These are phyloP conservation scores for Trypanosoma cruzi DNA, from an alignment of 208 protist genomes.

Conservation along the genomic window DNA sequence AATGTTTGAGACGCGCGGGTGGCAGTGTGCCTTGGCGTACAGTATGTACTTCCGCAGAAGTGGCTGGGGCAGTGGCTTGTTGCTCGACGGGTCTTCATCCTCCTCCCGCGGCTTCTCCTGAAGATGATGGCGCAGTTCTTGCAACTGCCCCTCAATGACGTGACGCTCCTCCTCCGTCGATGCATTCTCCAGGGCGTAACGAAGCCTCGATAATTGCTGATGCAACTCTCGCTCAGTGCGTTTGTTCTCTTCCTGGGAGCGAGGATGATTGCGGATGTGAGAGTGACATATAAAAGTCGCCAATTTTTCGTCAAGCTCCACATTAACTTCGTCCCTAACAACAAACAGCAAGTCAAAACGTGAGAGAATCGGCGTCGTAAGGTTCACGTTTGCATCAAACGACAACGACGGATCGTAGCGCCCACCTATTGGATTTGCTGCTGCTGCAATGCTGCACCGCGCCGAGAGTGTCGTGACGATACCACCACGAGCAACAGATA, in stretches of 20 bases:
- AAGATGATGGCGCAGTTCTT: constrained; percentile 37
- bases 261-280: constrained; percentile 94
- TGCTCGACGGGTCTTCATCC: constrained; percentile 84
- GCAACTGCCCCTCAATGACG: constrained; percentile 53
- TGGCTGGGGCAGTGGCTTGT: constrained; percentile 92
- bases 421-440: constrained; percentile 98
- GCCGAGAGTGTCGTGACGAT: constrained; percentile 99
- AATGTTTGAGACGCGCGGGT: constrained; percentile 93
- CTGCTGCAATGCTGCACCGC: constrained; percentile 97
- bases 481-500: constrained; percentile 99
- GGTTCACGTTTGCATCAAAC: constrained; percentile 98
- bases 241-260: constrained; percentile 67
- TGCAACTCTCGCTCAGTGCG: constrained; percentile 50
- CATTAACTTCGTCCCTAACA: constrained; percentile 97
- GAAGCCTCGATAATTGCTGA: constrained; percentile 61
- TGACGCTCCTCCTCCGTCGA: constrained; percentile 66
- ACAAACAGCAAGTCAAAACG: constrained; percentile 97
- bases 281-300: constrained; percentile 96
- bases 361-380: constrained; percentile 99
- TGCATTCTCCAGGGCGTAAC: constrained; percentile 68
- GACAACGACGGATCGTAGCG: constrained; percentile 96
- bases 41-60: constrained; percentile 98
- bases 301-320: constrained; percentile 94
- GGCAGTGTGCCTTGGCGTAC: constrained; percentile 94
- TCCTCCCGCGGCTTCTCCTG: constrained; percentile 35